Percentiles rank a stretch among this genome's conserved stretches.
phyloP scores from a whole-genome alignment of 2,329 filamentous ascomycete genomes.

The Boeremia lycopersici region DNA sequence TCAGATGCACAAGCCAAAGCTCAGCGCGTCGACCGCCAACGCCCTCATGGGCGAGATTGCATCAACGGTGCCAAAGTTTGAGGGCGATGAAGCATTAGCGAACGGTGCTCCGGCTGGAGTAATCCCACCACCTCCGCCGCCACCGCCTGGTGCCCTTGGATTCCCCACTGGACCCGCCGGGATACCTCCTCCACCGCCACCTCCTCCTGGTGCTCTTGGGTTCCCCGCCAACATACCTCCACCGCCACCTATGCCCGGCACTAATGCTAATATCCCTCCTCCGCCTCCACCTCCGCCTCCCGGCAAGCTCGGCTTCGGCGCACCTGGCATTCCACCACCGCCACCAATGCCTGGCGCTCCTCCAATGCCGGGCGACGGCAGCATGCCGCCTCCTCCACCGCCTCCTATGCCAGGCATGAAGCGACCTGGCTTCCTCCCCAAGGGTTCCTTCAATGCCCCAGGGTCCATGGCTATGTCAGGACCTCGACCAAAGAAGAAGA shows the following conservation, averaged over 20 bases:
- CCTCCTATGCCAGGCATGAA: conserved; percentile 64
- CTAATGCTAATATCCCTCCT: conserved; percentile 51
- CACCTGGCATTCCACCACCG: conserved; percentile 51
- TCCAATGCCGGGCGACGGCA: conserved; percentile 56
- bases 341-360: conserved; percentile 56
- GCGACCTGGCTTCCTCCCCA: conserved; percentile 75
- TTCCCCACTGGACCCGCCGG: conserved; percentile 49
- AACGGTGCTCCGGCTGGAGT: conserved; percentile 74
- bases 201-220: conserved; percentile 47
- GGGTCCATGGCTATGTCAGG: conserved; percentile 74
- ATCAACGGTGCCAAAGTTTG: conserved; percentile 74
- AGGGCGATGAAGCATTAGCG: conserved; percentile 74
- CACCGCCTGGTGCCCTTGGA: conserved; percentile 47
- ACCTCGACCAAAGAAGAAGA: conserved; percentile 95
- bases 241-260: conserved; percentile 55
- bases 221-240: conserved; percentile 49
- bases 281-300: conserved; percentile 57
- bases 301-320: conserved; percentile 51
- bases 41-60: conserved; percentile 73
- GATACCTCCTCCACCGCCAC: conserved; percentile 58
- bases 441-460: conserved; percentile 60
- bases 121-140: conserved; percentile 65
- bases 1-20: conserved; percentile 75
- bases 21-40: conserved; percentile 67
- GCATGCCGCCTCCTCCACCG: conserved; percentile 58